Evolutionary conservation across 208 protist genomes (phyloP), one percentile per base, ranked within the genome.

Genomic region (Strigomonas culicis): DNA sequence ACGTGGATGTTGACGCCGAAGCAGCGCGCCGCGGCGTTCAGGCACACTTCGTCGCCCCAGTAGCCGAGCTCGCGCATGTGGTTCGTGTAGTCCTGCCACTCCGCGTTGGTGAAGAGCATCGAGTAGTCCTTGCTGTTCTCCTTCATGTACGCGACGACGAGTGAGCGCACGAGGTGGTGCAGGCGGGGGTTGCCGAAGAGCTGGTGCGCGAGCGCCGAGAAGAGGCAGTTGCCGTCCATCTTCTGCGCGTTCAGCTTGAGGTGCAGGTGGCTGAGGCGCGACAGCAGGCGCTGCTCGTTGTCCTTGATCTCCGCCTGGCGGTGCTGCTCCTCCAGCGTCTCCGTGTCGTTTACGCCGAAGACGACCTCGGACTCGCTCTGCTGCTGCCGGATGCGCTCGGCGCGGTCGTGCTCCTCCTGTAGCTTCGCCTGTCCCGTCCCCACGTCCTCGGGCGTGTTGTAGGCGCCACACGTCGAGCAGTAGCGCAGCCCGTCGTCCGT

Each of bases 1-100:
- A 95, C 85, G 69, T 92, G 84, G 64, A 95, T 90, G 55, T 92
- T 81, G 21, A 89, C 85, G 59, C 73, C 67, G 66, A 95, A 95
- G 62, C 82, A 95, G 25, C 84, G 81, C n/a, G 81, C 76, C 11
- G 85, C 85, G 1, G 88, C 88, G 69, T 92, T 89, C 32, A 95
- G 66, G 77, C 85, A 92, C 13, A 95, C 63, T 65, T 95, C 85
- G 56, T 95, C 88, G 13, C 88, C 88, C 88, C 88, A 95, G 15
- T 64, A 82, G 1, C 85, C 85, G 19, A 46, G 55, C 63, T 80
- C 66, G 32, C 47, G 63, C 88, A 95, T 92, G 4, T 79, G 59
- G 19, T 59, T 44, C 13, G 88, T 32, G 63, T 95, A 95, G 41
- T 34, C 44, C 30, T 52, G 27, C 79, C 80, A 92, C 64, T 91